Evolutionary conservation across 2,329 filamentous ascomycete species (phyloP).

Genomic region (Rhinocladiella similis): DNA sequence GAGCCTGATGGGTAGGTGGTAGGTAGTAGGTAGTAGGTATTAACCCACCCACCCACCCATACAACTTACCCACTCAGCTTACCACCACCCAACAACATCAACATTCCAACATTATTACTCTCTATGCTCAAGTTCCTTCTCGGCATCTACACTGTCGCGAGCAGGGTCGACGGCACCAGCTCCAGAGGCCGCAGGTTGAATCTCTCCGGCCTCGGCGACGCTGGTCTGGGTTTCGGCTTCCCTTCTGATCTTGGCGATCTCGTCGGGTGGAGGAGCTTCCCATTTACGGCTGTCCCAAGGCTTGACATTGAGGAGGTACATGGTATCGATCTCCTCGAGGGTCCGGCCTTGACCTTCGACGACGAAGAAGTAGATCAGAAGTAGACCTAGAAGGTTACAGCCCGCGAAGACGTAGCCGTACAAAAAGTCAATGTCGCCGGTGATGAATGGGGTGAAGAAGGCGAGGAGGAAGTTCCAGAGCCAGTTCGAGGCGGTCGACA

Average conservation of each 20-base stretch:
- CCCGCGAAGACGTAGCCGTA: conserved; percentile 79
- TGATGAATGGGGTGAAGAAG: conserved; percentile 82
- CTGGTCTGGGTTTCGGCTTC: conserved; percentile 24
- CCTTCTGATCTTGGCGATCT: conserved; percentile 27
- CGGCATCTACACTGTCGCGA: conserved; percentile 11
- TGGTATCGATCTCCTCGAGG: conserved; percentile 77
- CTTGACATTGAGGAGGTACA: conserved; percentile 67
- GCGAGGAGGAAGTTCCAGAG: conserved; percentile 72
- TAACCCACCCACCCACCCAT: too few relatives aligned
- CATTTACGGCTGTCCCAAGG: conserved; percentile 47
- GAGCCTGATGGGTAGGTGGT: neutral
- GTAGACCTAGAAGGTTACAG: conserved; percentile 65
- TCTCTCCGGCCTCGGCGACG: conserved; percentile 19
- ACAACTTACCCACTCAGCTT: neutral
- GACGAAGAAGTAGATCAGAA: conserved; percentile 75
- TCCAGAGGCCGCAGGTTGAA: conserved; percentile 5
- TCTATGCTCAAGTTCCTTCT: conserved; percentile 17
- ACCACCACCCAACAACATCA: too few relatives aligned
- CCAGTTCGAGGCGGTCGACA: conserved; percentile 68
- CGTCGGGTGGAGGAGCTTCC: conserved; percentile 25
- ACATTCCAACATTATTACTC: neutral
- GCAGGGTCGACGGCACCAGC: neutral
- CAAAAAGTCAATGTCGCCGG: conserved; percentile 67
- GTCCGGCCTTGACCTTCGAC: conserved; percentile 68
- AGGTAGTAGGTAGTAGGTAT: too few relatives aligned